phyloP scores from a whole-genome alignment of 345 rosid species.

The Lagerstroemia speciosa region DNA sequence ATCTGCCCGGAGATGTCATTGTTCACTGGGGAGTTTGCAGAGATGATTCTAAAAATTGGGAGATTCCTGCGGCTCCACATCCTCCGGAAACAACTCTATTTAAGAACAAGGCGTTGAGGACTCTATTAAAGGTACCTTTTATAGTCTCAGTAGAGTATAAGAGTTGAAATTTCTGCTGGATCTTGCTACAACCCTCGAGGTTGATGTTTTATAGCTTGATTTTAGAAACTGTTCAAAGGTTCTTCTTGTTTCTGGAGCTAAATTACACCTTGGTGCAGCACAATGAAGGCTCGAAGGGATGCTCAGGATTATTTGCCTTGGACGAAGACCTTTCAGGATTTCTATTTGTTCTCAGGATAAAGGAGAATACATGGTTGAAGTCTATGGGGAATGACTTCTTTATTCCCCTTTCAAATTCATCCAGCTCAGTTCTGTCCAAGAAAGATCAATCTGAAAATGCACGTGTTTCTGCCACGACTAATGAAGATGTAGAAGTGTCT shows the following conservation, averaged over 20 bases:
- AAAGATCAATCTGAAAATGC: slow-evolving; percentile 21
- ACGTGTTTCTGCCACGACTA: slow-evolving; percentile 21
- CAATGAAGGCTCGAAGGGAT: slow-evolving; percentile 46
- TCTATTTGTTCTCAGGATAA: slow-evolving; percentile 75
- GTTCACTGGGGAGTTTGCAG: slow-evolving; percentile 99
- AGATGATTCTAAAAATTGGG: slow-evolving; percentile 65
- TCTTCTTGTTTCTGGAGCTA: slow-evolving; percentile 9
- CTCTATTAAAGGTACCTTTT: slow-evolving; percentile 54
- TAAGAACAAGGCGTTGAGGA: slow-evolving; percentile 78
- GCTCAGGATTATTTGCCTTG: slow-evolving; percentile 52
- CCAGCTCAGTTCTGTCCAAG: slow-evolving; percentile 26
- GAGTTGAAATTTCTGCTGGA: neutral
- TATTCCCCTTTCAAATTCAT: slow-evolving; percentile 48
- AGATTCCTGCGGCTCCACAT: slow-evolving; percentile 66
- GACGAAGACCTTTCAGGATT: slow-evolving; percentile 55
- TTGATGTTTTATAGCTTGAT: neutral
- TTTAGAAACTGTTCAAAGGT: neutral
- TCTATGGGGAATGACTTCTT: slow-evolving; percentile 66
- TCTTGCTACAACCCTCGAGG: neutral
- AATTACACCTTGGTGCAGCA: slow-evolving; percentile 41
- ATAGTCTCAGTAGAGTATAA: slow-evolving; percentile 4
- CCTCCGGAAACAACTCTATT: slow-evolving; percentile 67
- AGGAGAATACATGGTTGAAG: slow-evolving; percentile 61
- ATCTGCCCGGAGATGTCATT: slow-evolving; percentile 71
- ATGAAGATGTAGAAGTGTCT: slow-evolving; percentile 35